Conservation (phyloP, 2,329 filamentous ascomycete genomes). For the Alternaria gansuensis region DNA sequence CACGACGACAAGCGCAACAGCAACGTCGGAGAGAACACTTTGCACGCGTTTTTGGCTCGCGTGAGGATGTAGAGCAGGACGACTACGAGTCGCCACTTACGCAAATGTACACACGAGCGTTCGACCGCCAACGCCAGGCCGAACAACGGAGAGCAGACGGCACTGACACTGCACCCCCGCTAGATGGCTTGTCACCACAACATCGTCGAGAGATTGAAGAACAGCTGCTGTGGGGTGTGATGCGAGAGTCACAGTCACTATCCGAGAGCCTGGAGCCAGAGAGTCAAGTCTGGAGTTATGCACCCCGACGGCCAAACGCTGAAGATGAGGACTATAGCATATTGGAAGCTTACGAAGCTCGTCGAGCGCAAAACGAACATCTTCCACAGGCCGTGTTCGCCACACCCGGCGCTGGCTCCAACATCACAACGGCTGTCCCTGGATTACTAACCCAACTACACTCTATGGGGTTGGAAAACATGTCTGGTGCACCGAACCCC, state of each 20-base stretch:
- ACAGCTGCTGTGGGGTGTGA: conserved; percentile 46
- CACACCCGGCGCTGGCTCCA: not conserved
- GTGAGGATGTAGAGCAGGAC: conserved; percentile 59
- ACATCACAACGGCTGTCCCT: not conserved
- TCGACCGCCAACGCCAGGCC: conserved; percentile 55
- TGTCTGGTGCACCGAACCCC: not conserved
- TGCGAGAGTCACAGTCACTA: conserved; percentile 38
- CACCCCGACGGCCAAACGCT: conserved; percentile 7
- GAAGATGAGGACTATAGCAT: not conserved
- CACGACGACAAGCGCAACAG: conserved; percentile 27
- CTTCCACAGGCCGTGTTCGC: not conserved
- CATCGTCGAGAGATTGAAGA: conserved; percentile 46
- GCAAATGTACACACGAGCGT: conserved; percentile 58
- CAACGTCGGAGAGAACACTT: conserved; percentile 43
- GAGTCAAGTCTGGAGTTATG: conserved; percentile 37
- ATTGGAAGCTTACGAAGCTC: not conserved
- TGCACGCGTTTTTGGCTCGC: conserved; percentile 56
- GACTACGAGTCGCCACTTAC: conserved; percentile 60
- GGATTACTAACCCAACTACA: not conserved
- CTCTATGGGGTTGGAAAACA: not conserved
- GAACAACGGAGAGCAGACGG: conserved; percentile 48
- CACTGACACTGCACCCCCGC: conserved; percentile 30
- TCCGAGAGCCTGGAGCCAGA: conserved; percentile 26
- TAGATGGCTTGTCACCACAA: conserved; percentile 33
- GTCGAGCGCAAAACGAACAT: not conserved